Percentiles rank a stretch among this genome's conserved stretches.
These are phyloP conservation scores for Suillus americanus DNA, from an alignment of 768 basidiomycete species.

Conservation along the genomic window DNA sequence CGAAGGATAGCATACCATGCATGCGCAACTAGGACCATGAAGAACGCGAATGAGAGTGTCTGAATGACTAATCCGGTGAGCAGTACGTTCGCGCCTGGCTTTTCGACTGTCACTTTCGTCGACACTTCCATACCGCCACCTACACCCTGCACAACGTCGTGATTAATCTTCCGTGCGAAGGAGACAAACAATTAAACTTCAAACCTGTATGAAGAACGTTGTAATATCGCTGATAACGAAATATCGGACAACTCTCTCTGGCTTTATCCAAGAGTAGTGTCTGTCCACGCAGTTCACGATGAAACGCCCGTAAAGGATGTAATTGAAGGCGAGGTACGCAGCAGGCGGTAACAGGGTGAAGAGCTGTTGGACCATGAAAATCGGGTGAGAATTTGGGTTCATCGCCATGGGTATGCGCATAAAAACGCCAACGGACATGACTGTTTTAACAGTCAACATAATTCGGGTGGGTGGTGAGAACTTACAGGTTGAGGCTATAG, in stretches of 20 bases:
- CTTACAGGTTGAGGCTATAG: slow-evolving; percentile 28
- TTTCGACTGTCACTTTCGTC: neutral
- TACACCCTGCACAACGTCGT: slow-evolving; percentile 13
- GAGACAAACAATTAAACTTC: neutral
- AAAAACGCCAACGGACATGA: slow-evolving; percentile 20
- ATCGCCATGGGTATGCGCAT: slow-evolving; percentile 19
- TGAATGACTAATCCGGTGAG: slow-evolving; percentile 28
- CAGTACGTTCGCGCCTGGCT: slow-evolving; percentile 20
- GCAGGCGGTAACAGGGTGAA: slow-evolving; percentile 28
- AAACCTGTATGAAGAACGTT: slow-evolving; percentile 30
- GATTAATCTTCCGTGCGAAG: neutral
- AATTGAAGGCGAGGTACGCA: slow-evolving; percentile 33
- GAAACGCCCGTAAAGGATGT: slow-evolving; percentile 32
- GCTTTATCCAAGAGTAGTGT: slow-evolving; percentile 23
- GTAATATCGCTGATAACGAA: slow-evolving; percentile 29
- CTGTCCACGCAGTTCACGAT: slow-evolving; percentile 17
- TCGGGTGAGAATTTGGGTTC: slow-evolving; percentile 20
- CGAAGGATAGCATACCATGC: slow-evolving; percentile 16
- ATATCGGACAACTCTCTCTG: slow-evolving; percentile 21
- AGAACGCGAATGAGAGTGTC: slow-evolving; percentile 24
- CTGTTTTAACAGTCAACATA: slow-evolving; percentile 4
- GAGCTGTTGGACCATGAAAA: slow-evolving; percentile 19
- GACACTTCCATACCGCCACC: slow-evolving; percentile 23
- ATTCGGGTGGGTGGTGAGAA: too few relatives aligned
- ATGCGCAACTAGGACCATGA: slow-evolving; percentile 14